Evolutionary conservation across 176 grass and related monocot species (phyloP).

Genomic region (Oryza meridionalis): DNA sequence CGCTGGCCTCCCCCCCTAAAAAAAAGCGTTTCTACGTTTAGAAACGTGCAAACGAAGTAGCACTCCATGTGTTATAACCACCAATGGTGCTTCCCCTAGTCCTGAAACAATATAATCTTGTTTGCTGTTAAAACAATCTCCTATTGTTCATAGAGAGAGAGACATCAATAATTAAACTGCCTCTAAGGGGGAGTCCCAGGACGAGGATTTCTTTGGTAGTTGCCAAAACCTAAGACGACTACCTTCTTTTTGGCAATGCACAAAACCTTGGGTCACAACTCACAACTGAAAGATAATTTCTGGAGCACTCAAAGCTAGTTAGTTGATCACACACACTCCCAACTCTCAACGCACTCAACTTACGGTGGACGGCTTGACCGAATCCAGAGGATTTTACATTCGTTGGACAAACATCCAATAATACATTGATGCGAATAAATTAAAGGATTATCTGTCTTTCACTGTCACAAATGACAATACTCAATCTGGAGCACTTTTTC

Average conservation of each 20-base stretch:
- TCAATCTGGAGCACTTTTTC: neutral
- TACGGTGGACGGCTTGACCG: neutral
- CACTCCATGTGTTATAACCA: no score
- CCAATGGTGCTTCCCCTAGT: no score
- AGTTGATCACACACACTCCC: constrained; percentile 17
- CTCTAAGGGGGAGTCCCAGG: no score
- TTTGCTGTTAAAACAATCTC: no score
- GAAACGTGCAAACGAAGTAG: no score
- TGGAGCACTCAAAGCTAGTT: neutral
- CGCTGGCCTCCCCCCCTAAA: no score
- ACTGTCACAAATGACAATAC: constrained; percentile 22
- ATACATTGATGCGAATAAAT: neutral
- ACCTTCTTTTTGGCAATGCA: neutral
- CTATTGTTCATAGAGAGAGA: no score
- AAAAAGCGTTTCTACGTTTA: no score
- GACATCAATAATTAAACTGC: no score
- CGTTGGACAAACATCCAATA: neutral
- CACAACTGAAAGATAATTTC: neutral
- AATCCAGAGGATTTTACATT: constrained; percentile 15
- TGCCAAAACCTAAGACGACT: neutral
- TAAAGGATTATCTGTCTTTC: constrained; percentile 1
- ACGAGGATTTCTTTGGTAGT: no score
- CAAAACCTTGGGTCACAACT: neutral
- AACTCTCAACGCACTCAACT: neutral
- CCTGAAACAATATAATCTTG: no score